These are phyloP conservation scores for Mortierella sp. DNA, from an alignment of 371 early-diverging fungal genomes.

Conservation along the genomic window DNA sequence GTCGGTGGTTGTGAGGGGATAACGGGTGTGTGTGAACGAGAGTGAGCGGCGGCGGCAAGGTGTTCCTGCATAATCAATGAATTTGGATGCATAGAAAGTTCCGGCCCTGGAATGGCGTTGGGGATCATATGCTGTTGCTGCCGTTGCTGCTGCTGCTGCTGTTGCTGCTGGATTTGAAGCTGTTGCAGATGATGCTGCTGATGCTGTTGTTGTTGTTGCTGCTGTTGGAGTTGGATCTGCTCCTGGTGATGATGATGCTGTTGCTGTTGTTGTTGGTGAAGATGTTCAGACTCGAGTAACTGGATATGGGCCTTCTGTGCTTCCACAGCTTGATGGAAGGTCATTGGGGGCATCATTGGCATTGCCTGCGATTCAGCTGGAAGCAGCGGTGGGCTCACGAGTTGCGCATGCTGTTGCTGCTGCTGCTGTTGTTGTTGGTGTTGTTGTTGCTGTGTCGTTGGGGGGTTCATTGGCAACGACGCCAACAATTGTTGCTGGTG, in stretches of 20 bases:
- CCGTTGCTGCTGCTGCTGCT: constrained; percentile 33
- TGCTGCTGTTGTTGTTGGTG: constrained; percentile 29
- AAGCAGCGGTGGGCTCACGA: constrained; percentile 36
- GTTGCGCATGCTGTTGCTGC: constrained; percentile 27
- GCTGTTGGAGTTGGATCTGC: constrained; percentile 26
- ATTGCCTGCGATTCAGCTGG: constrained; percentile 23
- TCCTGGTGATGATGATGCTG: constrained; percentile 34
- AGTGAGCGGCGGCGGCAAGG: constrained; percentile 42
- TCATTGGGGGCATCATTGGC: constrained; percentile 29
- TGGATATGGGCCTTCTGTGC: constrained; percentile 28
- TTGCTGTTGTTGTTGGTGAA: constrained; percentile 43
- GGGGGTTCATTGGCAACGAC: constrained; percentile 37
- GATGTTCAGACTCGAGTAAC: constrained; percentile 27
- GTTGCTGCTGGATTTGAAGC: constrained; percentile 10
- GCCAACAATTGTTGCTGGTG: constrained; percentile 37
- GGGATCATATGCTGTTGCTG: constrained; percentile 40
- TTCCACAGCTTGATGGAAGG: constrained; percentile 28
- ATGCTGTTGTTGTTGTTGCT: constrained; percentile 11
- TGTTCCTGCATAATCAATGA: constrained; percentile 49
- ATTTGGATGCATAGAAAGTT: constrained; percentile 27
- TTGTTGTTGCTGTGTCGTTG: constrained; percentile 28
- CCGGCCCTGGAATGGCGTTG: neutral
- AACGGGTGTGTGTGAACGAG: constrained; percentile 47
- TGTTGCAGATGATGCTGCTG: constrained; percentile 11
- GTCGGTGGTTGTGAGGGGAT: constrained; percentile 43